These are phyloP conservation scores for Backusella sp. DNA, from an alignment of 192 early-diverging fungal species.

Conservation along the genomic window DNA sequence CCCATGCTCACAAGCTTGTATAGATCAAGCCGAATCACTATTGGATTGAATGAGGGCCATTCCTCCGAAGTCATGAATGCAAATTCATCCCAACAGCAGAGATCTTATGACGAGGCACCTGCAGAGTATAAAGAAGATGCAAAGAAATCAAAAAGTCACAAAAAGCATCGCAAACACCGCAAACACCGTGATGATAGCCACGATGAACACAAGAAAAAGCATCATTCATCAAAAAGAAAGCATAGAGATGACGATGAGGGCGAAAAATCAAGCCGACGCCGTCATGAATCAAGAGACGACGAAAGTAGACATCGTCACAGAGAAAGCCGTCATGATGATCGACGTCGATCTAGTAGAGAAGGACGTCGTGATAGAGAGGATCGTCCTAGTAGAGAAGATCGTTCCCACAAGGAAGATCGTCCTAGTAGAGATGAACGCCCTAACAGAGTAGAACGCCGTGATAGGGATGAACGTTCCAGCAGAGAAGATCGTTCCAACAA, in stretches of 20 bases:
- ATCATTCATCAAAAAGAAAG: constrained; percentile 6
- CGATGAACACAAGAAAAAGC: background rate
- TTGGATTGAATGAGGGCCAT: background rate
- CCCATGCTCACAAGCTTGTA: background rate
- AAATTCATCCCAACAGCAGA: constrained; percentile 78
- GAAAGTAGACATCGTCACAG: background rate
- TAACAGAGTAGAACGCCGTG: background rate
- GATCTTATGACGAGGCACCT: constrained; percentile 34
- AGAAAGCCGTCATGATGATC: background rate
- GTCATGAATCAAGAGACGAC: background rate
- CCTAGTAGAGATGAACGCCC: background rate
- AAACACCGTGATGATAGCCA: background rate
- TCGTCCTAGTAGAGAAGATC: background rate
- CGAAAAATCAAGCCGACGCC: background rate
- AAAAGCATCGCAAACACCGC: constrained; percentile 73
- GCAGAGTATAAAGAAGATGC: constrained; percentile 60
- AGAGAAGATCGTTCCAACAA: background rate
- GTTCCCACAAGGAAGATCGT: background rate
- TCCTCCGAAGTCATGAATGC: constrained; percentile 20
- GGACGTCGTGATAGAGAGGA: background rate
- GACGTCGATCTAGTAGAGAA: too few relatives aligned
- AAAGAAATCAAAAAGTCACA: constrained; percentile 75
- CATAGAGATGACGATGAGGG: background rate
- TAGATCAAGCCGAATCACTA: constrained; percentile 4
- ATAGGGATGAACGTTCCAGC: background rate